phyloP scores from a whole-genome alignment of 805 yeast genomes.

The Ogataea nakhonphanomensis region DNA sequence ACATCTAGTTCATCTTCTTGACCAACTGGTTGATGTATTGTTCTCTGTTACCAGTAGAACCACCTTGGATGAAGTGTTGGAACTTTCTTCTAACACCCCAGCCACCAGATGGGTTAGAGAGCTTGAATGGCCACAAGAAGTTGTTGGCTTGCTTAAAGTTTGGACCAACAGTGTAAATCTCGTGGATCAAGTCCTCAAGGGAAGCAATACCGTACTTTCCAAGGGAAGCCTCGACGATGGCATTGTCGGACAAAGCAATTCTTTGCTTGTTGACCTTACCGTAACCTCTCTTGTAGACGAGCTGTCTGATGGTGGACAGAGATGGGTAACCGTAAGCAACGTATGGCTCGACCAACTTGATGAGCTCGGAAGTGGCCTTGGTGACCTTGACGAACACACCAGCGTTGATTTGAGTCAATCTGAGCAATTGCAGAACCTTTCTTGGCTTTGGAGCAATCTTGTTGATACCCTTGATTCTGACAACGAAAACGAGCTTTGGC shows the following conservation, averaged over 20 bases:
- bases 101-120: slow-evolving; percentile 96
- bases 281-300: slow-evolving; percentile 96
- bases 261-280: slow-evolving; percentile 97
- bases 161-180: slow-evolving; percentile 94
- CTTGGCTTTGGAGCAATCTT: slow-evolving; percentile 99
- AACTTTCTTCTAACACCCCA: slow-evolving; percentile 96
- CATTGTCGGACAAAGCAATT: slow-evolving; percentile 83
- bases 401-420: slow-evolving; percentile 90
- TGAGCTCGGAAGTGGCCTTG: slow-evolving; percentile 91
- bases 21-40: slow-evolving; percentile 91
- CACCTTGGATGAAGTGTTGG: slow-evolving; percentile 97
- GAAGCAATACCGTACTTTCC: slow-evolving; percentile 93
- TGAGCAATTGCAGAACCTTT: slow-evolving; percentile 92
- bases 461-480: slow-evolving; percentile 99
- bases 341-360: slow-evolving; percentile 94
- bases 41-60: slow-evolving; percentile 98
- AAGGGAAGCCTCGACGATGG: slow-evolving; percentile 80
- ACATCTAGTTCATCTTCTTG: slow-evolving; percentile 82
- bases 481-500: slow-evolving; percentile 89
- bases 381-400: slow-evolving; percentile 94
- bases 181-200: slow-evolving; percentile 93
- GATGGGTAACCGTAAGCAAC: slow-evolving; percentile 98
- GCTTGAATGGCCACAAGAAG: slow-evolving; percentile 98
- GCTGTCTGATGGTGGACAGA: slow-evolving; percentile 85
- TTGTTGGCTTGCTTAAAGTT: slow-evolving; percentile 98